Evolutionary conservation across 2,329 filamentous ascomycete species (phyloP).

Genomic region (Volutella citrinella): DNA sequence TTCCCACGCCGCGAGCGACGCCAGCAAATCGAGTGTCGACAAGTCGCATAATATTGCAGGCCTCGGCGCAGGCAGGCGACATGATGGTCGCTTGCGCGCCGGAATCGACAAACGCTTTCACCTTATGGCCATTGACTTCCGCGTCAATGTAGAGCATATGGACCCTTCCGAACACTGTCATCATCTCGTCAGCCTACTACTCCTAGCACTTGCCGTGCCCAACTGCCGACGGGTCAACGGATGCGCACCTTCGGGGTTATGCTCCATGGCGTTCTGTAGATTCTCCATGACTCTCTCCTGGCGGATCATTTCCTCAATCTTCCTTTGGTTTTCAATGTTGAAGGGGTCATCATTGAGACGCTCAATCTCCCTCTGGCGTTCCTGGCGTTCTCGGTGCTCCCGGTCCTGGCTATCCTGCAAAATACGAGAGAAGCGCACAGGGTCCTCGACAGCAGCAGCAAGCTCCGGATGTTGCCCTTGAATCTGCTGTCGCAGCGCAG

Average conservation of each 20-base stretch:
- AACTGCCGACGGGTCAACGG: neutral
- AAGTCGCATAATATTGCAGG: constrained; percentile 92
- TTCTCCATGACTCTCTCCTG: constrained; percentile 95
- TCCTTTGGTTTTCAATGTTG: constrained; percentile 83
- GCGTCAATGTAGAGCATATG: constrained; percentile 96
- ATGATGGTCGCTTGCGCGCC: constrained; percentile 98
- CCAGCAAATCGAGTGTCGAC: constrained; percentile 91
- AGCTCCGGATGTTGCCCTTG: constrained; percentile 72
- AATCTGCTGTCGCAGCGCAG: constrained; percentile 67
- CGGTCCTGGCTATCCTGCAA: constrained; percentile 65
- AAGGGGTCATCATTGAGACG: constrained; percentile 91
- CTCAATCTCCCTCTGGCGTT: constrained; percentile 79
- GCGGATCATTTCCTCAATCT: constrained; percentile 96
- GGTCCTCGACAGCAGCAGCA: constrained; percentile 71
- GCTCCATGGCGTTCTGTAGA: constrained; percentile 91
- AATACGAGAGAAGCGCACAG: constrained; percentile 71
- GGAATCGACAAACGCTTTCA: constrained; percentile 96
- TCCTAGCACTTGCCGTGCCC: too few relatives aligned
- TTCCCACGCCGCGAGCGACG: constrained; percentile 89
- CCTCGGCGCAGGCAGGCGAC: constrained; percentile 88
- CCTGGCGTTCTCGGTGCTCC: constrained; percentile 68
- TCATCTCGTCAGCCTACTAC: constrained; percentile 8
- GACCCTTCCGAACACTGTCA: constrained; percentile 88
- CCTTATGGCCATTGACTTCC: constrained; percentile 85
- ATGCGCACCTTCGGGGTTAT: constrained; percentile 85